Base-by-base conservation (phyloP, 768 basidiomycete genomes). In the Lentinula lateritia region DNA sequence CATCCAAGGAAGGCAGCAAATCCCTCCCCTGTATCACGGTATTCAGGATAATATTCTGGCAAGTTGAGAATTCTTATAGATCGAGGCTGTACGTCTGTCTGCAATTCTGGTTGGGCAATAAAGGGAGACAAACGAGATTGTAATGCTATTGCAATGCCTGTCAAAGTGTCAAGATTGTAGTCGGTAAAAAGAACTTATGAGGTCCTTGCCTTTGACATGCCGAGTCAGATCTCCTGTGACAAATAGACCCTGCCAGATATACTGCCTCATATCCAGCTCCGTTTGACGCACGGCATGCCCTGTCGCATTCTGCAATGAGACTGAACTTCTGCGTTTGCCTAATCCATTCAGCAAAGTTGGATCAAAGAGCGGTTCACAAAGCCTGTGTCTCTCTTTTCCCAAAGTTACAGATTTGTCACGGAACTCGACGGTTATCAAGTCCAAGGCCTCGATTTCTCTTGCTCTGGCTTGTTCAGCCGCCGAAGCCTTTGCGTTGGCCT, bases 31-130 rank as follows among this genome's bases (percentile, higher is more conserved):
- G 85, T 90, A 54, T 93, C 91, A 61, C 92, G 80, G 68, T 91
- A 97, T 70, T 95, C 93, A 7, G 90, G 88, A 70, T 93, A 97
- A 72, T 95, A 95, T 36, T 95, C 93, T 0, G 94, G 93, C 7
- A 94, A 82, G 39, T 76, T 81, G 54, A 92, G 70, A 6, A 85
- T 77, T 23, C 85, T 82, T 43, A 86, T 83, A 34, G 75, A 72
- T 35, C 85, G 83, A n/a, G 92, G 78, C 66, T 92, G 92, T 20
- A 89, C 75, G 10, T 93, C 90, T 36, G 84, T 88, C 53, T 80
- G 78, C 39, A 89, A 76, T 38, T 93, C 89, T 2, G 84, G 76
- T 57, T 79, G 83, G 53, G 89, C 74, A 42, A 86, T 76, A 70
- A 81, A 92, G 4, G 89, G 76, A 3, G 83, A 75, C 32, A 93